A percentile compares a stretch with the other conserved stretches of the same genome.
These are phyloP conservation scores for Daldinia vernicosa DNA, from an alignment of 495 filamentous ascomycete species.

Conservation along the genomic window DNA sequence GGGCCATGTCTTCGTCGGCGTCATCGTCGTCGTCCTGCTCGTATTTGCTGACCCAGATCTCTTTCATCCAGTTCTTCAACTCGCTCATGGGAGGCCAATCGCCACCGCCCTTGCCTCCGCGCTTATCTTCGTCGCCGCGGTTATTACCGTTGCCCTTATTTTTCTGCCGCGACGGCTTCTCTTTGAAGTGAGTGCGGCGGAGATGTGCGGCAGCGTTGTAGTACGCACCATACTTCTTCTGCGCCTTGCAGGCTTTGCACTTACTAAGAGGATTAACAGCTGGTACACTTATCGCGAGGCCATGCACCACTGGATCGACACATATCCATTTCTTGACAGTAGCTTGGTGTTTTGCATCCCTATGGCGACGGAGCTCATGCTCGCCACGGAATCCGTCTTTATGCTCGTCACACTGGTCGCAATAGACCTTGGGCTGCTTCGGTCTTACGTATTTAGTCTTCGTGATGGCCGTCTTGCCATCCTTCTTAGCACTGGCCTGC, in stretches of 20 bases:
- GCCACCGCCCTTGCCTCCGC: constrained; percentile 85
- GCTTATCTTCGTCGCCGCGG: constrained; percentile 60
- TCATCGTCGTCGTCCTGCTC: constrained; percentile 42
- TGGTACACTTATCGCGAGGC: constrained; percentile 52
- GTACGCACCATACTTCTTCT: constrained; percentile 88
- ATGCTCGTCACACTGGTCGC: constrained; percentile 75
- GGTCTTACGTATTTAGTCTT: constrained; percentile 78
- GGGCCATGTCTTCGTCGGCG: constrained; percentile 49
- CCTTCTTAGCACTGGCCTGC: constrained; percentile 44
- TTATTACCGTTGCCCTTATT: constrained; percentile 48
- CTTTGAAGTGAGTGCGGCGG: constrained; percentile 83
- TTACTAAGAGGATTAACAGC: constrained; percentile 74
- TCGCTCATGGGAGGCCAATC: constrained; percentile 82
- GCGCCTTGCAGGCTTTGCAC: constrained; percentile 84
- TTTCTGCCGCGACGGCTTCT: constrained; percentile 55
- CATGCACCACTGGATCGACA: constrained; percentile 49
- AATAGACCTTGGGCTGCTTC: constrained; percentile 78
- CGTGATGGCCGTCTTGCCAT: constrained; percentile 65
- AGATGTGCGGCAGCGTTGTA: constrained; percentile 97
- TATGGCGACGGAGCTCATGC: constrained; percentile 90
- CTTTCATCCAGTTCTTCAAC: constrained; percentile 83
- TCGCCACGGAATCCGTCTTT: constrained; percentile 92
- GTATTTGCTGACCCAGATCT: constrained; percentile 62
- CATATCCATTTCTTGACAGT: constrained; percentile 84
- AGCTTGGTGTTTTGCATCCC: constrained; percentile 78